phyloP scores from a whole-genome alignment of 331 rosid genomes.

The Quercus lobata region DNA sequence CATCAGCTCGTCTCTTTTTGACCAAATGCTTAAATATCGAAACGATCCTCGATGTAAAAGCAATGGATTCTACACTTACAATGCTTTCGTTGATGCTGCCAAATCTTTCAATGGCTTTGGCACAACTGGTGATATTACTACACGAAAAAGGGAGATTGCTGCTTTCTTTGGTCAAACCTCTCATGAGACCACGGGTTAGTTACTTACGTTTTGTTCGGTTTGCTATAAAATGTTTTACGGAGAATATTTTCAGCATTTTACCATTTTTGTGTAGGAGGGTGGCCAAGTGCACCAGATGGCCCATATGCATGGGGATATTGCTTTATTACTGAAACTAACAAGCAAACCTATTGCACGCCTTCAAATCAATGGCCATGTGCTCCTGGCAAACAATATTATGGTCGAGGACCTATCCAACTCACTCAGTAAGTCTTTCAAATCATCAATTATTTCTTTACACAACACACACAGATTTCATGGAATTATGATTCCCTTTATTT shows the following conservation, averaged over 20 bases:
- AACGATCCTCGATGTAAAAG: constrained; percentile 37
- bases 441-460: no score
- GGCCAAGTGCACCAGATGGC: constrained; percentile 31
- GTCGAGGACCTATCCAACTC: background rate
- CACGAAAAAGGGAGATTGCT: constrained; percentile 37
- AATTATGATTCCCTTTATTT: no score
- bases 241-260: background rate
- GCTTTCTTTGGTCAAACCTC: constrained; percentile 79
- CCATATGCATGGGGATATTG: constrained; percentile 30
- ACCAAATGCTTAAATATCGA: constrained; percentile 48
- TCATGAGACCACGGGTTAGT: constrained; percentile 62
- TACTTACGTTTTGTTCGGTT: no score
- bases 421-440: background rate
- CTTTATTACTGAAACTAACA: background rate
- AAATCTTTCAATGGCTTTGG: constrained; percentile 54
- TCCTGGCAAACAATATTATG: background rate
- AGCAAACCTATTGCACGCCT: background rate
- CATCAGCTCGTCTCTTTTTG: constrained; percentile 29
- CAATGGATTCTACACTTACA: constrained; percentile 51
- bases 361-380: background rate
- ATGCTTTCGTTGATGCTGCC: constrained; percentile 57
- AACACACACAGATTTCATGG: no score
- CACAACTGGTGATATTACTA: constrained; percentile 49
- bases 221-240: no score
- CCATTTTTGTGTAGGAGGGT: constrained; percentile 19